Conservation (phyloP, 2,329 filamentous ascomycete genomes). For the Apiospora saccharicola region DNA sequence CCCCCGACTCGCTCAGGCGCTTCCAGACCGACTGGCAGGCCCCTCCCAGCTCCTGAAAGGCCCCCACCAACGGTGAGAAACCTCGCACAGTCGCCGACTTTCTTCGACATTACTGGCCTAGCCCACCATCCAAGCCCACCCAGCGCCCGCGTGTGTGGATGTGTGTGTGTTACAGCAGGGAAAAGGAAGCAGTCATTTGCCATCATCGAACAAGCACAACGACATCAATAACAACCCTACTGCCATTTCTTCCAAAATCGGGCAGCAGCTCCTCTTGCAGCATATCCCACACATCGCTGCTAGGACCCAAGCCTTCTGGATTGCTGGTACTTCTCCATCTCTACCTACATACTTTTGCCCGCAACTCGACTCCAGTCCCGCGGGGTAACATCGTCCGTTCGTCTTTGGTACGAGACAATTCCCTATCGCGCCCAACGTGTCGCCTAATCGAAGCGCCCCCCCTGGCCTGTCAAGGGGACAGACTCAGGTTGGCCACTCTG, state of each 20-base stretch:
- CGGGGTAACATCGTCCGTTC: conserved; percentile 18
- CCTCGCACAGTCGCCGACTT: neutral
- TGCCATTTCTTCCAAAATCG: neutral
- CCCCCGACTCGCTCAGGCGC: conserved; percentile 13
- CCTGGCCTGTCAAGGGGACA: neutral
- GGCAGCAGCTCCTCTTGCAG: neutral
- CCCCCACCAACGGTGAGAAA: conserved; percentile 11
- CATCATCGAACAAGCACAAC: conserved; percentile 1
- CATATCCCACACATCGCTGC: neutral
- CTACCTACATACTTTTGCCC: neutral
- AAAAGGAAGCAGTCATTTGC: conserved; percentile 10
- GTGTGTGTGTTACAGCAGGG: conserved; percentile 19
- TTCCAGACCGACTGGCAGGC: conserved; percentile 21
- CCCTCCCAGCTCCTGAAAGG: conserved; percentile 21
- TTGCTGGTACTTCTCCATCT: neutral
- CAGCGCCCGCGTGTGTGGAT: conserved; percentile 1
- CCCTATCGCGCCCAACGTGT: conserved; percentile 20
- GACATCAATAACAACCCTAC: conserved; percentile 6
- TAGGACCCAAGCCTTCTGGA: neutral
- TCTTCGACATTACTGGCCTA: conserved; percentile 10
- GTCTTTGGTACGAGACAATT: conserved; percentile 15
- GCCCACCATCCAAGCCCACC: conserved; percentile 8
- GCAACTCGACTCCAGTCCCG: conserved; percentile 2
- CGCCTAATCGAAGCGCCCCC: conserved; percentile 17
- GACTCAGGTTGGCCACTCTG: conserved; percentile 7